Percentiles rank a stretch among this genome's conserved stretches.
Evolutionary conservation across 768 basidiomycete genomes (phyloP).

Genomic region (Imleria badia): DNA sequence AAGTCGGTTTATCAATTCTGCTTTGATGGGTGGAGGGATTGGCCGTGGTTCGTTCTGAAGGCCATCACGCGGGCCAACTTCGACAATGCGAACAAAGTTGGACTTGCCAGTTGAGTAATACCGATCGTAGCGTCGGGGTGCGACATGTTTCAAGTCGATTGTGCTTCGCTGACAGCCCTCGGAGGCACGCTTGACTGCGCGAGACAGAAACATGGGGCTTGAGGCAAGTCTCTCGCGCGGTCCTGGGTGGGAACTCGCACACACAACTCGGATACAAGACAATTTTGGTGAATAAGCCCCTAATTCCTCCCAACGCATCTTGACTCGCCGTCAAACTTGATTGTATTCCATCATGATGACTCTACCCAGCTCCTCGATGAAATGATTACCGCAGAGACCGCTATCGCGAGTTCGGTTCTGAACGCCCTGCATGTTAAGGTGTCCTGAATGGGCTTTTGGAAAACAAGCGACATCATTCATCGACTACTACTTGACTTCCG

Average conservation of each 20-base stretch:
- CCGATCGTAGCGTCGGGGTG: not conserved
- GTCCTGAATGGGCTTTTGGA: not conserved
- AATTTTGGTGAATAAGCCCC: constrained; percentile 7
- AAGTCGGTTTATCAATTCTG: constrained; percentile 77
- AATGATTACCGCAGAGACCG: too few species aligned
- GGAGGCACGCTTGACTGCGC: constrained; percentile 1
- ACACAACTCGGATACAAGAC: not conserved
- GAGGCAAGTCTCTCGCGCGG: too few species aligned
- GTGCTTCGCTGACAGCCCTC: not conserved
- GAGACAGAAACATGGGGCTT: constrained; percentile 11
- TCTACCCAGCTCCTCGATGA: too few species aligned
- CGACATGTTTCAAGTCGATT: not conserved
- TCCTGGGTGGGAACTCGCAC: too few species aligned
- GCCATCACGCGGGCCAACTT: constrained; percentile 90
- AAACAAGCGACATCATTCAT: not conserved
- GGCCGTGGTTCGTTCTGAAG: constrained; percentile 83
- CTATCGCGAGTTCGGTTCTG: too few species aligned
- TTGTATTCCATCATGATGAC: too few species aligned
- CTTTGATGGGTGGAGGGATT: constrained; percentile 72
- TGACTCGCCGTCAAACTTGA: too few species aligned
- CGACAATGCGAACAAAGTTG: constrained; percentile 57
- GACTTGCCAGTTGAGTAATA: constrained; percentile 9
- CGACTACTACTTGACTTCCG: not conserved
- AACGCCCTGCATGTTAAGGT: too few species aligned
- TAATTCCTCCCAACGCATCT: too few species aligned